phyloP scores from a whole-genome alignment of 1,139 yeast species.

The Geotrichum macrosporum region DNA sequence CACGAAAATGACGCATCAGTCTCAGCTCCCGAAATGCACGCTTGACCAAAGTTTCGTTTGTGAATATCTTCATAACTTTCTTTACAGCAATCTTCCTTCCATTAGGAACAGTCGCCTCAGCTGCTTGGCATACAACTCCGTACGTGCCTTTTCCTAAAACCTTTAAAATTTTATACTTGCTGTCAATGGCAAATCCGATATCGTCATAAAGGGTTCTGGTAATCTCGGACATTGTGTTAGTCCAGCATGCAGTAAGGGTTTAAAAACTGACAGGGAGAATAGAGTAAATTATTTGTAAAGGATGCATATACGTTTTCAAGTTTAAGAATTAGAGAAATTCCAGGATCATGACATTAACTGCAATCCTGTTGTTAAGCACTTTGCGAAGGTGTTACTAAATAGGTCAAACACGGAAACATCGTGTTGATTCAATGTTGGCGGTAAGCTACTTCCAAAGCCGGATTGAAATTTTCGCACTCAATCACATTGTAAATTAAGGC shows the following conservation, averaged over 20 bases:
- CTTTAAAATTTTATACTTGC: conserved; percentile 54
- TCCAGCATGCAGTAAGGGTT: no score
- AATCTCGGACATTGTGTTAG: conserved; percentile 14
- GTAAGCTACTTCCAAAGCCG: no score
- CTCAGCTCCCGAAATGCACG: conserved; percentile 76
- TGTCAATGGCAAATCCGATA: conserved; percentile 55
- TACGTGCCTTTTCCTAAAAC: conserved; percentile 83
- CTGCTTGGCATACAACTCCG: conserved; percentile 80
- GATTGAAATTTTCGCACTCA: no score
- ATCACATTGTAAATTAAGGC: no score
- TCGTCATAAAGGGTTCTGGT: conserved; percentile 24
- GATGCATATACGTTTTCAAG: no score
- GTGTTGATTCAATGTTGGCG: no score
- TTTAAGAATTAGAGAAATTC: no score
- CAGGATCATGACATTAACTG: no score
- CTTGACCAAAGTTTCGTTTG: conserved; percentile 58
- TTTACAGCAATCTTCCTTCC: conserved; percentile 59
- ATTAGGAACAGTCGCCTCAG: conserved; percentile 41
- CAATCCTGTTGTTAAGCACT: no score
- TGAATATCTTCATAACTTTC: conserved; percentile 65
- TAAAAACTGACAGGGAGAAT: neutral
- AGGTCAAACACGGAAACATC: no score
- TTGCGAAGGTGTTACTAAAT: no score
- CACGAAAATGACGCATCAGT: conserved; percentile 71
- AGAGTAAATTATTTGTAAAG: neutral